phyloP scores from a whole-genome alignment of 768 basidiomycete genomes.

The Phlebiopsis gigantea region DNA sequence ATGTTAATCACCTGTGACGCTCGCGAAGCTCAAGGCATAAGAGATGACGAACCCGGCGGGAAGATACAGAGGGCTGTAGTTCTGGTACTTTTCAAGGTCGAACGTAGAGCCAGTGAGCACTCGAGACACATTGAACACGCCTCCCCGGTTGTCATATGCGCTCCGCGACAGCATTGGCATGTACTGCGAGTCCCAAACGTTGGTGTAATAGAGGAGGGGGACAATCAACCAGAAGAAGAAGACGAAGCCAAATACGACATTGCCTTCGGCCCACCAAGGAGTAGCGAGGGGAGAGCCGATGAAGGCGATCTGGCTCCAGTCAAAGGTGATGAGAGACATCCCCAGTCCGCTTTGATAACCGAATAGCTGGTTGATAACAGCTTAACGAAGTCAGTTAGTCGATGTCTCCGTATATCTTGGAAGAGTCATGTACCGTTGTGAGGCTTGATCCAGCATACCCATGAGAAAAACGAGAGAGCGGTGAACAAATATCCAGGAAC shows the following conservation, averaged over 20 bases:
- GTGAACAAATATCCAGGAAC: slow-evolving; percentile 82
- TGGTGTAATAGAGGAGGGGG: slow-evolving; percentile 64
- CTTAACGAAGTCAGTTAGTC: slow-evolving; percentile 22
- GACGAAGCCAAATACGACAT: slow-evolving; percentile 56
- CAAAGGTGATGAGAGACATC: slow-evolving; percentile 76
- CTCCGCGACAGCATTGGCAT: slow-evolving; percentile 43
- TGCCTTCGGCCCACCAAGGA: slow-evolving; percentile 82
- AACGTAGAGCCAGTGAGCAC: slow-evolving; percentile 35
- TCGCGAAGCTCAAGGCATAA: slow-evolving; percentile 78
- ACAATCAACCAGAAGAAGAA: slow-evolving; percentile 68
- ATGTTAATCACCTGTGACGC: slow-evolving; percentile 37
- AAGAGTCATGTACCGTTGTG: slow-evolving; percentile 35
- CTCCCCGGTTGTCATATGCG: slow-evolving; percentile 39
- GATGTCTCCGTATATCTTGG: not conserved
- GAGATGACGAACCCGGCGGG: slow-evolving; percentile 66
- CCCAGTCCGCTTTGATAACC: slow-evolving; percentile 40
- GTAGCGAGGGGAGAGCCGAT: slow-evolving; percentile 69
- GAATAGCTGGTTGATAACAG: slow-evolving; percentile 51
- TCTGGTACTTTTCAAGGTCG: slow-evolving; percentile 33
- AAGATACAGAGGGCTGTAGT: slow-evolving; percentile 43
- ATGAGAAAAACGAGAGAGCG: slow-evolving; percentile 79
- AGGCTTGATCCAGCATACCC: slow-evolving; percentile 56
- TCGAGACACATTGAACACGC: slow-evolving; percentile 34
- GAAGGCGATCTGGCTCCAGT: slow-evolving; percentile 75
- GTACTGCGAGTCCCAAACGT: slow-evolving; percentile 61